phyloP scores from a whole-genome alignment of 2,329 filamentous ascomycete genomes.

The Colletotrichum costaricense region DNA sequence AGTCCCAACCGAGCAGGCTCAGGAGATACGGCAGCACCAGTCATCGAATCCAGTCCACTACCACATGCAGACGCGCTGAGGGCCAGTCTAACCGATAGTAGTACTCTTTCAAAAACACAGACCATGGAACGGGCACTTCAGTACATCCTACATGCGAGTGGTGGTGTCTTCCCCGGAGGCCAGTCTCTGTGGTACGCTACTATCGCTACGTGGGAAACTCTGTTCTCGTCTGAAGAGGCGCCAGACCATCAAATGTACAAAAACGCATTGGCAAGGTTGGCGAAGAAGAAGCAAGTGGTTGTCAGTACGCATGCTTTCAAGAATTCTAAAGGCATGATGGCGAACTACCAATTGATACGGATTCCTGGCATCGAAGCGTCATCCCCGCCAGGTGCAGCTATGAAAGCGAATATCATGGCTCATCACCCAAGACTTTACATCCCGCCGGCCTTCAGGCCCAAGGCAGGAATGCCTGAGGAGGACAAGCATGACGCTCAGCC shows the following conservation, averaged over 20 bases:
- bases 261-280: constrained; percentile 50
- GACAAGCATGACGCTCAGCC: constrained; percentile 26
- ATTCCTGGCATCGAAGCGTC: constrained; percentile 54
- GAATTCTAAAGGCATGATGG: constrained; percentile 52
- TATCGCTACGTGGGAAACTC: constrained; percentile 56
- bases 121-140: constrained; percentile 40
- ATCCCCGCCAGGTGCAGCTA: constrained; percentile 50
- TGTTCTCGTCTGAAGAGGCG: constrained; percentile 51
- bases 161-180: constrained; percentile 63
- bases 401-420: constrained; percentile 58
- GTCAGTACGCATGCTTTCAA: constrained; percentile 59
- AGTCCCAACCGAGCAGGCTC: background rate
- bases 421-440: constrained; percentile 58
- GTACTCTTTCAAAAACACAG: background rate
- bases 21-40: background rate
- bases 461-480: constrained; percentile 41
- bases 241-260: constrained; percentile 54
- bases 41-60: background rate
- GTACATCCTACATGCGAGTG: constrained; percentile 52
- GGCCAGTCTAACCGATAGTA: background rate
- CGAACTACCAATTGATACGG: constrained; percentile 58
- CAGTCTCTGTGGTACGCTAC: constrained; percentile 61
- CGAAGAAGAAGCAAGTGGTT: constrained; percentile 47
- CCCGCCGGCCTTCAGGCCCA: constrained; percentile 47
- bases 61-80: constrained; percentile 11